Evolutionary conservation across 2,329 filamentous ascomycete genomes (phyloP).

Genomic region (Atkinsonella texensis): DNA sequence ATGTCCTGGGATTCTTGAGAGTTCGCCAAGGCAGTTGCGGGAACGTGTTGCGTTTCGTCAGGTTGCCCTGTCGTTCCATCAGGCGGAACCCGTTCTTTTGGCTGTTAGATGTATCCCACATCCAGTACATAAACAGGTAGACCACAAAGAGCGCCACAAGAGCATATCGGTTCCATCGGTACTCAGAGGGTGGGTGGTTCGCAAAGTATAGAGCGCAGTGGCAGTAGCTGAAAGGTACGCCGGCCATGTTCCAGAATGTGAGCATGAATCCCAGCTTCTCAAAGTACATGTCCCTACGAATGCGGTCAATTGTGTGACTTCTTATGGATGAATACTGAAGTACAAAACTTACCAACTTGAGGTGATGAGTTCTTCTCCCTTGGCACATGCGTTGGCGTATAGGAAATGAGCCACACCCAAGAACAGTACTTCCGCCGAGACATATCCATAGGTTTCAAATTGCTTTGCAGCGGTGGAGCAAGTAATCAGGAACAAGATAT

Average conservation of each 20-base stretch:
- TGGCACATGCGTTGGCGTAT: conserved; percentile 84
- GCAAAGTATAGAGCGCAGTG: conserved; percentile 87
- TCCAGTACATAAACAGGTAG: conserved; percentile 80
- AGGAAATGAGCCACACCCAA: conserved; percentile 82
- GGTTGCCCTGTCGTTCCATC: conserved; percentile 56
- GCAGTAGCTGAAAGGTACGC: conserved; percentile 83
- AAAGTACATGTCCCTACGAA: conserved; percentile 66
- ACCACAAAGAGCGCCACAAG: conserved; percentile 51
- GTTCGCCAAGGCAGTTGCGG: conserved; percentile 85
- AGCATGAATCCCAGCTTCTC: conserved; percentile 98
- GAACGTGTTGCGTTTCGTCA: conserved; percentile 64
- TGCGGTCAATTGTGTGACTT: not conserved
- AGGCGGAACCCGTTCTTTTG: conserved; percentile 90
- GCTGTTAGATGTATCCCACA: conserved; percentile 86
- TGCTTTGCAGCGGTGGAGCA: conserved; percentile 69
- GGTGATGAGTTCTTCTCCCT: conserved; percentile 83
- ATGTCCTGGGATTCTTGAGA: conserved; percentile 67
- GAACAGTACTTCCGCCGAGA: conserved; percentile 75
- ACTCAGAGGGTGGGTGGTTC: conserved; percentile 66
- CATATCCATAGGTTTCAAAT: conserved; percentile 74
- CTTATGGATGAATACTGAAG: not conserved
- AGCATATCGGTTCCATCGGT: conserved; percentile 61
- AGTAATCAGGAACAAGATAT: conserved; percentile 69
- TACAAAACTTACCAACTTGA: conserved; percentile 48
- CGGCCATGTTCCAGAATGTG: conserved; percentile 93